Base-by-base conservation (phyloP, 768 basidiomycete genomes). In the Naganishia randhawae region DNA sequence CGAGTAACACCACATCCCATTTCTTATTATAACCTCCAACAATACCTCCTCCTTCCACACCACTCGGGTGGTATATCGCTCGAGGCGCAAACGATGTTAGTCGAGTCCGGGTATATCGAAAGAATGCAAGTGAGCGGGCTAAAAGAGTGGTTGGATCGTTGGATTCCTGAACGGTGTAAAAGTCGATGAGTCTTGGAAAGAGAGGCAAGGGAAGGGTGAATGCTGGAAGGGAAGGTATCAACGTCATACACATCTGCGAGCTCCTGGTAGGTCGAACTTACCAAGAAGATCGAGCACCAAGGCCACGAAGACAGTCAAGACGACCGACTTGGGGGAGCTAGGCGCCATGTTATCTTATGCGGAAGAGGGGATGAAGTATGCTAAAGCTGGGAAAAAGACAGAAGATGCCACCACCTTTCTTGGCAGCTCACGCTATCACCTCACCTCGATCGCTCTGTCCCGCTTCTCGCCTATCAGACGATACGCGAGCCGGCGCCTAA, bases 1-100 rank as follows among this genome's bases (percentile, higher is more conserved):
- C 93, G n/a, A 99, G 84, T 29, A 98, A 84, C 17, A 98, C 92
- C 17, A 97, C 82, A 75, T 99, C 95, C 92, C 94, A 96, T 84
- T 85, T 86, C 75, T 87, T 80, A 10, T 69, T 69, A 39, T 61
- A 61, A 4, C 41, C 63, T n/a, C 45, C 19, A n/a, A 25, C 51
- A 9, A 68, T 84, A 14, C 63, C 48, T 45, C 51, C 45, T 52
- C 52, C 51, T 33, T 51, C 51, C 2, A 45, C 27, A 45, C 65
- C 25, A 10, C 32, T 52, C 17, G 67, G 35, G 27, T 88, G 86
- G 66, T 89, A 87, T 55, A 80, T 78, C 35, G 45, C 45, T 48
- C 82, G 77, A 37, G 86, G 82, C 41, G 84, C 84, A 77, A 88
- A 88, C 1, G 70, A 70, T 0, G 72, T 67, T 51, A 93, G 82